These are phyloP conservation scores for Xylaria sp. DNA, from an alignment of 2,329 filamentous ascomycete species.

Conservation along the genomic window DNA sequence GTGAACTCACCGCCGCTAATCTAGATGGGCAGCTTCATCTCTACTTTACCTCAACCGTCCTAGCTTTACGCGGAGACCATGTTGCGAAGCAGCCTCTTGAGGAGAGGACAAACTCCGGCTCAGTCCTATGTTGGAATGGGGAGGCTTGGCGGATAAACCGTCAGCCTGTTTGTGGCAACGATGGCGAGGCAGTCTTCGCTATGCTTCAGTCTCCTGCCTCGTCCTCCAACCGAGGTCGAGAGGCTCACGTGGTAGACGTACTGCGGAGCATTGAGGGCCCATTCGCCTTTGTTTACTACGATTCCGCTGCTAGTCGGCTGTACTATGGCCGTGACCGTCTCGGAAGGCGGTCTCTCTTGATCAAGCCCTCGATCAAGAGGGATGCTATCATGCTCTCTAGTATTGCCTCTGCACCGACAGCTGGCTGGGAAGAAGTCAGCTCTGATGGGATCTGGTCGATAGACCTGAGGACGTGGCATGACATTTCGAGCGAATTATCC, in stretches of 20 bases:
- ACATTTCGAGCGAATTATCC: constrained; percentile 14
- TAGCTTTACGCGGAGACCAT: constrained; percentile 81
- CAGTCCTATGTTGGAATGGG: constrained; percentile 93
- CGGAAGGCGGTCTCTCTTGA: constrained; percentile 81
- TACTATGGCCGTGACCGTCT: constrained; percentile 89
- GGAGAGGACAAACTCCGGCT: constrained; percentile 56
- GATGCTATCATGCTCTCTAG: constrained; percentile 70
- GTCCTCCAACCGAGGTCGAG: constrained; percentile 33
- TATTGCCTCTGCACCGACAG: constrained; percentile 60
- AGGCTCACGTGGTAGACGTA: constrained; percentile 52
- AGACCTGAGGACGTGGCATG: constrained; percentile 50
- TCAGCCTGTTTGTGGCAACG: constrained; percentile 71
- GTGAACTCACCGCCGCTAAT: constrained; percentile 34
- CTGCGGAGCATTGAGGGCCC: constrained; percentile 75
- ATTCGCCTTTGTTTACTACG: constrained; percentile 87
- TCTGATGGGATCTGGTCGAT: constrained; percentile 81
- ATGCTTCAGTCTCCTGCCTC: constrained; percentile 44
- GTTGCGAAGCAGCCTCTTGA: constrained; percentile 76
- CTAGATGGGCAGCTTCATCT: constrained; percentile 39
- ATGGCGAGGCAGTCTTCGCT: constrained; percentile 72
- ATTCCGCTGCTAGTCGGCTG: constrained; percentile 64
- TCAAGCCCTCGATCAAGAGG: constrained; percentile 50
- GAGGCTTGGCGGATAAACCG: constrained; percentile 83
- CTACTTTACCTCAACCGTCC: constrained; percentile 79
- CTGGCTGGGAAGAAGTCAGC: constrained; percentile 78